Base-by-base conservation (phyloP, 2,329 filamentous ascomycete species). In the Chaetomiaceae sp. region DNA sequence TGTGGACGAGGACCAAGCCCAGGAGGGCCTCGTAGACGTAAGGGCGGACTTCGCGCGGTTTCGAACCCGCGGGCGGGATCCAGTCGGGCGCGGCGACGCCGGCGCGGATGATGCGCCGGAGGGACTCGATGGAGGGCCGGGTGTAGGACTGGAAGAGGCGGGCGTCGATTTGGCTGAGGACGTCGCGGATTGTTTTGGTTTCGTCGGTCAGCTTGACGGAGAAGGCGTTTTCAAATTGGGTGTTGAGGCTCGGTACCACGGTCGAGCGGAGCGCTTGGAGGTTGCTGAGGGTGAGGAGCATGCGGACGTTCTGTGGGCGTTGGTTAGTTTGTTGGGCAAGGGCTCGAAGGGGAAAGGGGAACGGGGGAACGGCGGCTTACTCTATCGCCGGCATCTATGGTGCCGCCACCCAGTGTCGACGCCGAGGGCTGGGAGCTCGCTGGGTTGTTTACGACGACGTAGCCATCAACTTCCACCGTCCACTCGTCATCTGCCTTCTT, bases 151-250 rank as follows among this genome's bases (percentile, higher is more conserved):
- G 83, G 78, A 99, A 99, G 32, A 99, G 84, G 5, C 89, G 85
- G 11, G 85, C 81, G 65, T 97, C 91, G 59, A 99, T 96, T 67
- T 97, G 90, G 14, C 81, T 80, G 11, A 97, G 84, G 3, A 95
- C 90, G 64, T 97, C 90, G 51, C 86, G 85, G 65, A 99, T 92
- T 0, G 89, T 94, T 68, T 92, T 92, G 51, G 86, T 86, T 71
- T 99, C 94, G 58, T 96, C 92, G 1, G 90, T 95, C 55, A 99
- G 80, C 66, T 95, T 95, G 58, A 97, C 89, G 1, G 89, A 90
- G 71, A 99, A 99, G 51, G 89, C 83, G 45, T 89, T 90, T 67
- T 99, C 94, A 65, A 97, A 99, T 65, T 94, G 87, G 4, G 87
- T 82, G 66, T 96, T 89, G n/a, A 99, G 80, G 61, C 85, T 85